Evolutionary conservation across 345 rosid species (phyloP).

Genomic region (Murraya paniculata): DNA sequence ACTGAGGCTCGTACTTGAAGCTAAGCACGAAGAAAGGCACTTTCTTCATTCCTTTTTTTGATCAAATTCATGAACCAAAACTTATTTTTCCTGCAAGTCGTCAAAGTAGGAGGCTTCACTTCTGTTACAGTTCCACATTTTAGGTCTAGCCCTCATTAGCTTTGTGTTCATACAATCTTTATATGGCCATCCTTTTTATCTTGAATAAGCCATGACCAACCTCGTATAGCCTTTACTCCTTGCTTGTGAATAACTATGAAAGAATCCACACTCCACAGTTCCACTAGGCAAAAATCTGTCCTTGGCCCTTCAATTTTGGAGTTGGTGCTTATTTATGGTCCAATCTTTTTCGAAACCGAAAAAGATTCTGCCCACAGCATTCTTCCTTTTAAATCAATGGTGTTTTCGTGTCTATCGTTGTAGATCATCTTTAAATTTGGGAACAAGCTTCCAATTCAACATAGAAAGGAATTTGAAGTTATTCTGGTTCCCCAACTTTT

Average conservation of each 20-base stretch:
- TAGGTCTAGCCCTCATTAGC: slow-evolving; percentile 40
- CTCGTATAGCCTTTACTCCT: slow-evolving; percentile 32
- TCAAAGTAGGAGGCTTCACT: slow-evolving; percentile 39
- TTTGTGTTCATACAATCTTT: slow-evolving; percentile 28
- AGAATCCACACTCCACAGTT: slow-evolving; percentile 37
- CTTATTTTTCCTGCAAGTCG: slow-evolving; percentile 26
- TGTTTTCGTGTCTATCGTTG: slow-evolving; percentile 25
- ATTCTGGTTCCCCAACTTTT: slow-evolving; percentile 32
- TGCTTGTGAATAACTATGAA: slow-evolving; percentile 38
- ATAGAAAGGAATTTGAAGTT: slow-evolving; percentile 27
- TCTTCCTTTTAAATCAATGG: slow-evolving; percentile 27
- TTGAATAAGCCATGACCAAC: slow-evolving; percentile 39
- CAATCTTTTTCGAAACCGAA: slow-evolving; percentile 21
- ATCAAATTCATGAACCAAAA: slow-evolving; percentile 37
- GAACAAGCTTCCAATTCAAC: slow-evolving; percentile 36
- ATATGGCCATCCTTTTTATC: slow-evolving; percentile 31
- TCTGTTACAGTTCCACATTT: slow-evolving; percentile 30
- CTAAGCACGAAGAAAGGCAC: slow-evolving; percentile 26
- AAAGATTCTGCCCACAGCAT: slow-evolving; percentile 17
- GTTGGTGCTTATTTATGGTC: slow-evolving; percentile 34
- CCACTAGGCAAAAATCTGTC: slow-evolving; percentile 21
- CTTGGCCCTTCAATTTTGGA: slow-evolving; percentile 23
- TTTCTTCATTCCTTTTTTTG: slow-evolving; percentile 19
- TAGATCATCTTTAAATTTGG: slow-evolving; percentile 18
- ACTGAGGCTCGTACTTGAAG: slow-evolving; percentile 25